Evolutionary conservation across 2,329 filamentous ascomycete species (phyloP), one percentile per base, ranked within the genome.

Genomic region (Pseudocercospora cruenta): DNA sequence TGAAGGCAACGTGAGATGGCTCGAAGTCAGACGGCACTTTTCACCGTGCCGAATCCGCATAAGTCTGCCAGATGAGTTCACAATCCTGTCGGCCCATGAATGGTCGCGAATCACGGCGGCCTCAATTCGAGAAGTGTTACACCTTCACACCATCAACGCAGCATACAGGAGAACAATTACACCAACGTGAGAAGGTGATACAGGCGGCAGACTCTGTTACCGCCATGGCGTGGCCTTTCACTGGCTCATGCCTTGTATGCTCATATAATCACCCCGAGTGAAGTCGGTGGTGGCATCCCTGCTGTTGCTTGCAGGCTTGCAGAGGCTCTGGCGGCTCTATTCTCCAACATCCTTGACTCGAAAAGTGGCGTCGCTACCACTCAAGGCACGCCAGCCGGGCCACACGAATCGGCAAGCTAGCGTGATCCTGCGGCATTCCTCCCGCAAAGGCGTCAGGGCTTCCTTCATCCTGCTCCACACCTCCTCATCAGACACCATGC

Each of bases 11-110:
- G 31, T 24, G 39, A 43, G 39, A 43, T 43, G 39, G 39, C 26
- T 55, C 51, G 4, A 33, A 26, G 51, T 59, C 57, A 59, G 39
- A 59, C 33, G 57, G 51, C 51, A 54, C 51, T 54, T n/a, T 26
- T 26, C 4, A 28, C 57, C 55, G 31, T 58, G 31, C 55, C 55
- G 55, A 36, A 6, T 39, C 55, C 55, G 36, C 19, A 9, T 19
- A 12, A 58, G 36, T 58, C 31, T 53, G 22, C 49, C 8, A 26
- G 49, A 53, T 53, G 49, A 53, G 24, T n/a, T n/a, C 51, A 28
- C 2, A 28, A 54, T 54, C 9, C 24, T 16, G 51, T 16, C 57
- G 19, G 26, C 57, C 57, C 16, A 45, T 43, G 26, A 22, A n/a
- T 31, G 51, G 8, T 59, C 33, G 33, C 22, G 12, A 16, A 8